Conservation (phyloP, 306 rosid species). For the Styphnolobium japonicum region DNA sequence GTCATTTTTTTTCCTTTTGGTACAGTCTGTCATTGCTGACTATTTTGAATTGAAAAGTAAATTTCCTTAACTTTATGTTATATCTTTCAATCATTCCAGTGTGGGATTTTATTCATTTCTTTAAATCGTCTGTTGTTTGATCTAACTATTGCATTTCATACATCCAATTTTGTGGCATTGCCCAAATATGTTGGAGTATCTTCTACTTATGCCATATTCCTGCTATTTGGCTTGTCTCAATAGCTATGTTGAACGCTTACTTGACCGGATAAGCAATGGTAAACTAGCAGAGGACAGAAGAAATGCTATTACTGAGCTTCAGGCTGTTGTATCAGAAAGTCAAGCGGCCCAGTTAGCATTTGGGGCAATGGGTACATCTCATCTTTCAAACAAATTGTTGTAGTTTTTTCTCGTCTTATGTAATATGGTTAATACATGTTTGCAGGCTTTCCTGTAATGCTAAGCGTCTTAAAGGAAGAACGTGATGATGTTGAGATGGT, state of each 20-base stretch:
- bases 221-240: constrained; percentile 3
- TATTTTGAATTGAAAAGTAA: background rate
- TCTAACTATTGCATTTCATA: background rate
- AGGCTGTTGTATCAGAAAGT: constrained; percentile 80
- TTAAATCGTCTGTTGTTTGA: background rate
- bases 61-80: background rate
- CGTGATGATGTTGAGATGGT: constrained; percentile 96
- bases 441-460: constrained; percentile 84
- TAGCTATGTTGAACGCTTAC: constrained; percentile 88
- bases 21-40: background rate
- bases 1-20: background rate
- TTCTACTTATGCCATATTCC: background rate
- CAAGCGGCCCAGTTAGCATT: constrained; percentile 76
- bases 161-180: background rate
- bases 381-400: background rate
- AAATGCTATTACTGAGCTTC: constrained; percentile 84
- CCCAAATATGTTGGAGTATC: background rate
- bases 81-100: background rate
- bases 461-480: constrained; percentile 78
- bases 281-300: constrained; percentile 85
- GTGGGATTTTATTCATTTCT: background rate
- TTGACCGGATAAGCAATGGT: constrained; percentile 91
- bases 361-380: constrained; percentile 83
- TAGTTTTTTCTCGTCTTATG: background rate
- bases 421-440: constrained; percentile 13